These are phyloP conservation scores for Kentomonas sorsogonicus DNA, from an alignment of 208 protist genomes.

Conservation along the genomic window DNA sequence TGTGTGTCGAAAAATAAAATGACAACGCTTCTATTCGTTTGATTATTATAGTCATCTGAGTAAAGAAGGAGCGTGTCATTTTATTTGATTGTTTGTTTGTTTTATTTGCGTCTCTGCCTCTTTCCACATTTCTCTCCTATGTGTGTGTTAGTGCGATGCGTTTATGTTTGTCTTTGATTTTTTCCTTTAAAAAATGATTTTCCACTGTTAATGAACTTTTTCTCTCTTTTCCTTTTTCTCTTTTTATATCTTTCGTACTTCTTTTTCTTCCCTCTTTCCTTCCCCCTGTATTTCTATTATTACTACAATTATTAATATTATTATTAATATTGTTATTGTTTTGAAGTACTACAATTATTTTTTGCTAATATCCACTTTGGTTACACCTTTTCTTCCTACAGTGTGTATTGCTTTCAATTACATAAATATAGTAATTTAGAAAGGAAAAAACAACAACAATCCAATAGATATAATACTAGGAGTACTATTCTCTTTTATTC, in stretches of 20 bases:
- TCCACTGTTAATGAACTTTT: not conserved
- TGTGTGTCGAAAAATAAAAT: no score
- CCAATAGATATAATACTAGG: no score
- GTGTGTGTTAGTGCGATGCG: no score
- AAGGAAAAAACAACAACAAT: no score
- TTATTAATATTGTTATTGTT: not conserved
- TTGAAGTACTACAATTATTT: not conserved
- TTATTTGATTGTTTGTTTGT: no score
- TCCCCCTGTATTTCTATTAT: conserved; percentile 7
- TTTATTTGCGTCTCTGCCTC: not conserved
- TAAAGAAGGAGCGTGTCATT: no score
- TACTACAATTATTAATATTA: not conserved
- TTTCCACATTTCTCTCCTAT: not conserved
- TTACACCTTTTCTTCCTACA: not conserved
- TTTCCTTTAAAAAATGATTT: not conserved
- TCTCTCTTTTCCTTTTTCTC: conserved; percentile 3
- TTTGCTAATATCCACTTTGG: conserved; percentile 4
- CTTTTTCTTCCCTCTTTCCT: conserved; percentile 7
- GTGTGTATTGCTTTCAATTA: no score
- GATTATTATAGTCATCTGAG: no score
- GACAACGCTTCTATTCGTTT: no score
- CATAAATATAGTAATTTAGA: no score
- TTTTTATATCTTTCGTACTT: not conserved
- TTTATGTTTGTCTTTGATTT: no score
- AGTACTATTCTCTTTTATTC: no score